Percentiles rank a stretch among this genome's conserved stretches.
Evolutionary conservation across 2,329 filamentous ascomycete species (phyloP).

Genomic region (Neonectria punicea): DNA sequence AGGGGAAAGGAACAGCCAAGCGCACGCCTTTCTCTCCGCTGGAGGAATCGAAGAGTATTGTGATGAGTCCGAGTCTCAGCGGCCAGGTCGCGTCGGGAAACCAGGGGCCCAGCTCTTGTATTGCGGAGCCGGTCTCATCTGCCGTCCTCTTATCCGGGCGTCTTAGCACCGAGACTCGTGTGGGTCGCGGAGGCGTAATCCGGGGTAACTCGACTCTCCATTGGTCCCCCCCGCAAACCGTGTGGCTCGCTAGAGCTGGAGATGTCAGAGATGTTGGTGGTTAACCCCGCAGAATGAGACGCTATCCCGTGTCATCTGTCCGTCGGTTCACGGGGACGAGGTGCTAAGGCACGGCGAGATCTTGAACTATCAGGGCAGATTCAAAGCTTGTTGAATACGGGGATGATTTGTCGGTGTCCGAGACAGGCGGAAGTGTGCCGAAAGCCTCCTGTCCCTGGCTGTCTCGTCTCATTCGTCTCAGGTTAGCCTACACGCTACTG

Average conservation of each 20-base stretch:
- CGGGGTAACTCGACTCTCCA: conserved; percentile 4
- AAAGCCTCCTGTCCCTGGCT: not conserved
- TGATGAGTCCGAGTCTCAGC: not conserved
- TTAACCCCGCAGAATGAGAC: not conserved
- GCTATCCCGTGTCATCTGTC: not conserved
- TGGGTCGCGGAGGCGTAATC: conserved; percentile 11
- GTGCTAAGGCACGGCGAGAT: not conserved
- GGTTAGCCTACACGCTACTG: not conserved
- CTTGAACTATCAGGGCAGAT: not conserved
- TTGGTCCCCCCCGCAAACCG: conserved; percentile 4
- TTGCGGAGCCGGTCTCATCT: conserved; percentile 13
- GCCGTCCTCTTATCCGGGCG: conserved; percentile 9
- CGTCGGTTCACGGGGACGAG: not conserved
- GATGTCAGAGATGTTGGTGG: not conserved
- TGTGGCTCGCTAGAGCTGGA: not conserved
- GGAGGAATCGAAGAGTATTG: not conserved
- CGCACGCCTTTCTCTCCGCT: not conserved
- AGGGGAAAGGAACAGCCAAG: not conserved
- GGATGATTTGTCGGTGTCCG: not conserved
- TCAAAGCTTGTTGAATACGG: not conserved
- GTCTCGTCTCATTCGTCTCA: not conserved
- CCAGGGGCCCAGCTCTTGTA: not conserved
- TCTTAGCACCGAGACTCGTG: not conserved
- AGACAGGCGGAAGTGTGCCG: not conserved
- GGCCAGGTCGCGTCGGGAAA: not conserved